Base-by-base conservation (phyloP, 2,329 filamentous ascomycete species). In the Aschersonia sp. region DNA sequence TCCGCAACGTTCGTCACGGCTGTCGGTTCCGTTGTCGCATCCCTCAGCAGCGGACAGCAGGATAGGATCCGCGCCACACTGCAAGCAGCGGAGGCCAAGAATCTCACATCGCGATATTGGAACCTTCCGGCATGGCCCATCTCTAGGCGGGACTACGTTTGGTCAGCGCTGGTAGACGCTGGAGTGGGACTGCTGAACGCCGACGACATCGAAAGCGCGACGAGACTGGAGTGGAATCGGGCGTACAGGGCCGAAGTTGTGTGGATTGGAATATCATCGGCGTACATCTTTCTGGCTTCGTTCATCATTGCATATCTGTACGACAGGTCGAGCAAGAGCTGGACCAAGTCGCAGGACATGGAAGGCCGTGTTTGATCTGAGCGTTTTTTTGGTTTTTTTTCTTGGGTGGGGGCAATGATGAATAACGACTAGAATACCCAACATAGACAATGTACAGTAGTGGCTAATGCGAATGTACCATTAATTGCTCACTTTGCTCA, bases 31-130 rank as follows among this genome's bases (percentile, higher is more conserved):
- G 45, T 55, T 65, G 66, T 37, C 29, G 30, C 14, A 9, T 37
- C 31, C 57, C 57, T 72, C 69, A 60, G 59, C 43, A 58, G 58
- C 1, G 62, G 61, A 2, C 60, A 78, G 54, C 56, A 71, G 30
- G 52, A 53, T 3, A 64, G 56, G 22, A 57, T 79, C 11, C 60
- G 65, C 40, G 52, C 51, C 4, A 72, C 76, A 45, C 57, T 79
- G 5, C 52, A 60, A 33, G 64, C 63, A 33, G 77, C 76, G 5
- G 72, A 77, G 46, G 49, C 54, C 6, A 64, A 68, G 32, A 75
- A 75, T 0, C 58, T 83, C n/a, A 71, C 71, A 52, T 71, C 70
- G 4, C 60, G 79, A 44, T 81, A 80, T 54, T 83, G 79, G 79
- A 72, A 73, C 40, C 60, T 72, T 4, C 79, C 79, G 0, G 59